A percentile compares a stretch with the other conserved stretches of the same genome.
These are phyloP conservation scores for Madurella fahalii DNA, from an alignment of 2,329 filamentous ascomycete species.

Conservation along the genomic window DNA sequence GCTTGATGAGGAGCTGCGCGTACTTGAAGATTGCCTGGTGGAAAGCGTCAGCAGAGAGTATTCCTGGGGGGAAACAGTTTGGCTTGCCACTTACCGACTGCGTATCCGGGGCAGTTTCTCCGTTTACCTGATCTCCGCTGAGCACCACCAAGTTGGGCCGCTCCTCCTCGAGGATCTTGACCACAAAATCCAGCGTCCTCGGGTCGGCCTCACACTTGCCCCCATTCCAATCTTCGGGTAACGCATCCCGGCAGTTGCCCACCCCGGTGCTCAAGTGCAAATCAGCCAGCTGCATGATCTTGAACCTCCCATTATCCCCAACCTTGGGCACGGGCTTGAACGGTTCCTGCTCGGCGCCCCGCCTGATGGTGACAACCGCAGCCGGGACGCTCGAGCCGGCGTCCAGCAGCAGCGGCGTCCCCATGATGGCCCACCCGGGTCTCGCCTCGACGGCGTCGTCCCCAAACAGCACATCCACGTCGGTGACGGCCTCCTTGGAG, in stretches of 20 bases:
- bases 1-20: conserved; percentile 75
- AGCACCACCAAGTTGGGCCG: conserved; percentile 89
- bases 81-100: conserved; percentile 61
- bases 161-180: conserved; percentile 80
- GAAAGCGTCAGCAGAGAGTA: conserved; percentile 18
- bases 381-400: conserved; percentile 58
- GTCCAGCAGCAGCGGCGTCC: conserved; percentile 69
- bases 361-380: conserved; percentile 72
- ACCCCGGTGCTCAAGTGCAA: conserved; percentile 88
- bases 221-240: conserved; percentile 67
- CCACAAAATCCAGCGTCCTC: conserved; percentile 84
- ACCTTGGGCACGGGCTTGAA: conserved; percentile 73
- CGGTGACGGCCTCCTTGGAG: conserved; percentile 69
- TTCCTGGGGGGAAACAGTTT: background rate
- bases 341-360: conserved; percentile 61
- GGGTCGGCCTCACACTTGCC: conserved; percentile 87
- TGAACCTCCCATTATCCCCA: conserved; percentile 86
- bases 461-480: conserved; percentile 82
- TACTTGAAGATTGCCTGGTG: conserved; percentile 84
- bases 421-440: conserved; percentile 75
- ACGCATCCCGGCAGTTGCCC: conserved; percentile 79
- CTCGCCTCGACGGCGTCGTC: conserved; percentile 88
- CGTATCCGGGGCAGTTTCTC: conserved; percentile 84
- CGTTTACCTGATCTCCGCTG: conserved; percentile 93
- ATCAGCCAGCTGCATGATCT: conserved; percentile 96